phyloP scores from a whole-genome alignment of 2,329 filamentous ascomycete species.

The Karstenula rhodostoma region DNA sequence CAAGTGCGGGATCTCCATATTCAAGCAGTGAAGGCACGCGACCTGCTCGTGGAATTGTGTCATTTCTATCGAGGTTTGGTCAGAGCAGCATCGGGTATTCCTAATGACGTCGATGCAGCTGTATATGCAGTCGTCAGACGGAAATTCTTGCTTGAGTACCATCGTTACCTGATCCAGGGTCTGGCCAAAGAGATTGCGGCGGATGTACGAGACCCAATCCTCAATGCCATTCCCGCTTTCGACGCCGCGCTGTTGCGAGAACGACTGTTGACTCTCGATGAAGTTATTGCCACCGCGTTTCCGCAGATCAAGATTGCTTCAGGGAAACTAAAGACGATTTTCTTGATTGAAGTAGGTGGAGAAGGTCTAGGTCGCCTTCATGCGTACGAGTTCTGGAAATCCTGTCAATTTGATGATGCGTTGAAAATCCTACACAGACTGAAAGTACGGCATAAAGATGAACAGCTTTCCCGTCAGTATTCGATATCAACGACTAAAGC shows the following conservation, averaged over 20 bases:
- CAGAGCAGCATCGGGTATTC: neutral
- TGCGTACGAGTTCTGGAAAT: neutral
- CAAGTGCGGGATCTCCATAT: neutral
- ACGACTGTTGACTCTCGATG: neutral
- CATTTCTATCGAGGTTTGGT: neutral
- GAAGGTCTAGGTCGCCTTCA: neutral
- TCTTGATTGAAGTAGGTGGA: neutral
- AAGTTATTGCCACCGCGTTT: neutral
- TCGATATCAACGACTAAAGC: neutral
- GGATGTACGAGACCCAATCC: neutral
- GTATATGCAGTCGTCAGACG: neutral
- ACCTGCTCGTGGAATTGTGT: neutral
- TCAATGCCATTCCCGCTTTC: neutral
- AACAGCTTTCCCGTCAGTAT: neutral
- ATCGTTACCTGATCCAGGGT: too few relatives aligned
- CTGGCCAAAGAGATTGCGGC: neutral
- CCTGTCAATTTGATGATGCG: neutral
- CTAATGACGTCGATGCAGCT: neutral
- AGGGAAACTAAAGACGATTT: neutral
- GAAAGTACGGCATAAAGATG: too few relatives aligned
- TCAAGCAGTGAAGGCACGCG: neutral
- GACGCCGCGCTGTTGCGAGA: neutral
- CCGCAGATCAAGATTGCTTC: neutral
- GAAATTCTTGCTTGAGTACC: neutral
- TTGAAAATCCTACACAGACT: neutral